Conservation (phyloP, 495 filamentous ascomycete genomes). For the Neurospora terricola region DNA sequence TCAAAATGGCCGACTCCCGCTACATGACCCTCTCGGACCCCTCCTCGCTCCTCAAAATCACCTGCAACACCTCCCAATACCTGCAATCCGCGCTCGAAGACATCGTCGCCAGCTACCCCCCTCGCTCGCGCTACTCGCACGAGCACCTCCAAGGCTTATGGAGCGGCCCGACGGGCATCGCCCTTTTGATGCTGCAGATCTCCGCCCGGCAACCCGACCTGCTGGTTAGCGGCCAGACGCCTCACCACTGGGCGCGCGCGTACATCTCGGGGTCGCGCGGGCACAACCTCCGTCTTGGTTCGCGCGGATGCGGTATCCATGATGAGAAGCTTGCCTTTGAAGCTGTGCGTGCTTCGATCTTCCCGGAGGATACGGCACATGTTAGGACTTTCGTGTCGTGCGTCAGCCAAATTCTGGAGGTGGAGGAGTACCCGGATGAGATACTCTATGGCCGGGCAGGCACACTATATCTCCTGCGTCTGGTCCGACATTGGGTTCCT, state of each 20-base stretch:
- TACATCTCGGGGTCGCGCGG: slow-evolving; percentile 37
- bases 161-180: slow-evolving; percentile 49
- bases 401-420: slow-evolving; percentile 24
- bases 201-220: slow-evolving; percentile 38
- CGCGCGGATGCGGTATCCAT: slow-evolving; percentile 40
- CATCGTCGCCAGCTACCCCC: slow-evolving; percentile 22
- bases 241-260: slow-evolving; percentile 37
- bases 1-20: slow-evolving; percentile 1
- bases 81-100: slow-evolving; percentile 20
- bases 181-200: slow-evolving; percentile 47
- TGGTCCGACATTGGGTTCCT: slow-evolving; percentile 24
- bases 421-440: slow-evolving; percentile 33
- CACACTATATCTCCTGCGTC: slow-evolving; percentile 48
- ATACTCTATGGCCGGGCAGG: slow-evolving; percentile 53
- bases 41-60: background rate
- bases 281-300: slow-evolving; percentile 19
- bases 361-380: slow-evolving; percentile 29
- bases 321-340: slow-evolving; percentile 46
- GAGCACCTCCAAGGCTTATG: slow-evolving; percentile 39
- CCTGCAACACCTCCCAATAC: slow-evolving; percentile 9
- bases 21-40: slow-evolving; percentile 6
- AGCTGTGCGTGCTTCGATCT: slow-evolving; percentile 39
- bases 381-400: slow-evolving; percentile 34
- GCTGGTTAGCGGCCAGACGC: slow-evolving; percentile 29
- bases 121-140: slow-evolving; percentile 16